phyloP scores from a whole-genome alignment of 2,329 filamentous ascomycete species.

The Akanthomyces lecanii region DNA sequence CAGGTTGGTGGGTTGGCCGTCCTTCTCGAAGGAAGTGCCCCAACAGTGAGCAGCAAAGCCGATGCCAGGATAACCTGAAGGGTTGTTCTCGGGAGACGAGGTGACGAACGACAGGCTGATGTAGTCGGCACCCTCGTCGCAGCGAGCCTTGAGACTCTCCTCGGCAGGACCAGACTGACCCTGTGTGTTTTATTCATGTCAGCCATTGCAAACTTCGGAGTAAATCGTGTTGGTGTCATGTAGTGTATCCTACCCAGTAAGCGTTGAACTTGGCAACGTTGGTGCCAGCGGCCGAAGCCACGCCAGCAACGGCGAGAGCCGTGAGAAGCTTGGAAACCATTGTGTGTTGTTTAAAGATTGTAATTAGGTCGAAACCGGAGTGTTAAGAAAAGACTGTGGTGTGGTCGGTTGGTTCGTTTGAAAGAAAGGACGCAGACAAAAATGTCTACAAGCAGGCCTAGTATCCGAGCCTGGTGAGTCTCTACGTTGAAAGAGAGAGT shows the following conservation, averaged over 20 bases:
- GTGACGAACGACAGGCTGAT: constrained; percentile 38
- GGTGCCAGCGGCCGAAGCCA: constrained; percentile 24
- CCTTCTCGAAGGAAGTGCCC: constrained; percentile 24
- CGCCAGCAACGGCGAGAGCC: constrained; percentile 23
- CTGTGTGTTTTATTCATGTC: constrained; percentile 20
- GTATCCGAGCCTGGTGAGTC: constrained; percentile 26
- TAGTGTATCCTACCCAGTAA: constrained; percentile 34
- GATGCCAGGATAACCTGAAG: constrained; percentile 33
- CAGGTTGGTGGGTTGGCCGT: constrained; percentile 27
- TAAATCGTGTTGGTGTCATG: neutral
- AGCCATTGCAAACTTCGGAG: neutral
- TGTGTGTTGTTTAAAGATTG: constrained; percentile 27
- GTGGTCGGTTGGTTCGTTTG: constrained; percentile 23
- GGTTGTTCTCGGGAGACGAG: constrained; percentile 32
- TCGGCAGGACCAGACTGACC: constrained; percentile 30
- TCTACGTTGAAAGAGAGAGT: constrained; percentile 26
- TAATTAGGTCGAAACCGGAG: constrained; percentile 31
- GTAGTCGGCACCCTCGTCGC: constrained; percentile 34
- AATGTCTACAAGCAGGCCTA: constrained; percentile 31
- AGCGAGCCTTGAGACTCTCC: constrained; percentile 33
- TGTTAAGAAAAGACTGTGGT: constrained; percentile 27
- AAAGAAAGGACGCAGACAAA: constrained; percentile 40
- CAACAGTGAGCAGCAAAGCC: constrained; percentile 40
- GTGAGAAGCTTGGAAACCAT: constrained; percentile 20
- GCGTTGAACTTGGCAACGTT: constrained; percentile 29